Base-by-base conservation (phyloP, 2,329 filamentous ascomycete genomes). In the Alternaria infectoria region DNA sequence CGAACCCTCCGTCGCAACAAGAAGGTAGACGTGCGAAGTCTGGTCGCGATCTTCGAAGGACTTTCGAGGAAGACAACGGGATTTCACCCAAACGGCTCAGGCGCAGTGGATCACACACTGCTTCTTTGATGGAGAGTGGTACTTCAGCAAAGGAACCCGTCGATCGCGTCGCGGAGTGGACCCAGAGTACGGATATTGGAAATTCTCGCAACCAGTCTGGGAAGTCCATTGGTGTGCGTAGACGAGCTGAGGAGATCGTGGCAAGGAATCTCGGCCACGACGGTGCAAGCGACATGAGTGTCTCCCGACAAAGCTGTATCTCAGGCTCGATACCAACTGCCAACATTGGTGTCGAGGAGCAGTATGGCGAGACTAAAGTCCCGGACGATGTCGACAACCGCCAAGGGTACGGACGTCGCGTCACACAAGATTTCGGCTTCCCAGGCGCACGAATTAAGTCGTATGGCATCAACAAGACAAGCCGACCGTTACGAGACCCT, bases 361-460 rank as follows among this genome's bases (percentile, higher is more conserved):
- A 59, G n/a, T 68, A 71, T 28, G 28, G 68, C 25, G 54, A 61
- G 4, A 56, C 69, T 13, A 64, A 66, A 36, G 69, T 75, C 11
- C 75, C 73, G 5, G 56, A 72, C 30, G 62, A 76, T 60, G 57
- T 77, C 19, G 76, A 78, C 46, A 70, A 63, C 64, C 72, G 75
- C 43, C 64, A 64, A 43, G 71, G 65, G n/a, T 79, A 75, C 19
- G 75, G 76, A 15, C 74, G 74, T 46, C 75, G 76, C 30, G 68
- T 68, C 23, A 77, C 74, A 8, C 65, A 71, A 46, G 75, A 79
- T 49, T 79, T 79, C 52, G 74, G 76, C 23, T 79, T 69, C 47
- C 76, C 74, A 32, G 74, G 76, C 44, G 76, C 76, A 55, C 69
- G 68, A 19, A 73, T 76, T 56, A 77, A 72, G 36, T 65, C 67